A percentile compares a stretch with the other conserved stretches of the same genome.
Evolutionary conservation across 768 basidiomycete species (phyloP).

Genomic region (Boletus edulis): DNA sequence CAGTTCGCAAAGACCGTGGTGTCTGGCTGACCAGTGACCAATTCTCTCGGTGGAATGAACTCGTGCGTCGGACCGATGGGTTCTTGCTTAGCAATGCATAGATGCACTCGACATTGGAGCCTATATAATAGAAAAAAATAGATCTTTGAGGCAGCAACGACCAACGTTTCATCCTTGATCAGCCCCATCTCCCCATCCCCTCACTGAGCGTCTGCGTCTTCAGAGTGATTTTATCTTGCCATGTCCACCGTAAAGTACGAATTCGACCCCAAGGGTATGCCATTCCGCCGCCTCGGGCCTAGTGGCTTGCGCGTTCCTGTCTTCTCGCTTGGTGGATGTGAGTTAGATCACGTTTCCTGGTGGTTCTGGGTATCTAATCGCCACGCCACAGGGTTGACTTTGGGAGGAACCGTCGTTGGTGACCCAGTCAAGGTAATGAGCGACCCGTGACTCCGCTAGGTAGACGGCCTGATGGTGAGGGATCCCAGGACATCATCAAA

Average conservation of each 20-base stretch:
- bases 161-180: too few species aligned
- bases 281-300: conserved; percentile 42
- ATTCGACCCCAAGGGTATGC: conserved; percentile 39
- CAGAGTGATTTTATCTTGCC: neutral
- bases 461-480: neutral
- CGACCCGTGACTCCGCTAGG: neutral
- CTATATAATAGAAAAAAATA: too few species aligned
- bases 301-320: conserved; percentile 49
- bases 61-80: conserved; percentile 2
- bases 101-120: too few species aligned
- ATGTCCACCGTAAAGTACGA: conserved; percentile 31
- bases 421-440: conserved; percentile 48
- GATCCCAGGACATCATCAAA: conserved; percentile 48
- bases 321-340: conserved; percentile 53
- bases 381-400: conserved; percentile 38
- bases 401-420: conserved; percentile 46
- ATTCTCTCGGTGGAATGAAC: too few species aligned
- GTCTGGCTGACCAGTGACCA: neutral
- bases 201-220: neutral
- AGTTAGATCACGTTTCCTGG: conserved; percentile 2
- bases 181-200: neutral
- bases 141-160: too few species aligned
- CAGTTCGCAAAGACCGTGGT: neutral
- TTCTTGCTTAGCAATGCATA: too few species aligned
- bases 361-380: neutral